Evolutionary conservation across 2,329 filamentous ascomycete genomes (phyloP), one percentile per base, ranked within the genome.

Genomic region (Trichoderma asperellum): DNA sequence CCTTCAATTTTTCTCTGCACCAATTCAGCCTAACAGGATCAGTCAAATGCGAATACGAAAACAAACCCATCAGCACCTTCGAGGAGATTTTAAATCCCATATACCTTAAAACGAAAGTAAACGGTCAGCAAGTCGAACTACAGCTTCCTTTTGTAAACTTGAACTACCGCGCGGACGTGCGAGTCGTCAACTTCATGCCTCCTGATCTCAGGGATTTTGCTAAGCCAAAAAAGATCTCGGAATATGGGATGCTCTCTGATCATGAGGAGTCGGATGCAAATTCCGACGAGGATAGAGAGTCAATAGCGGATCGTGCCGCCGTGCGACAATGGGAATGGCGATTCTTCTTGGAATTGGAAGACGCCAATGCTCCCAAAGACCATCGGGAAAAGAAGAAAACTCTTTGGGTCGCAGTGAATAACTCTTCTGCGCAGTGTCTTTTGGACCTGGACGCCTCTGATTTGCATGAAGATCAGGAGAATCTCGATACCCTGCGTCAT

Each of bases 141-240:
- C 72, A 73, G n/a, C 74, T 94, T 0, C 92, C 94, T 0, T 97
- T 97, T 75, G 84, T 89, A 68, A 93, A 94, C 75, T 81, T 86
- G 68, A 91, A 88, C 53, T 94, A 94, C 76, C 87, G 88, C 58
- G 83, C 88, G 27, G 84, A 86, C 40, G 89, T 92, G 43, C 90
- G 92, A n/a, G 90, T 97, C 1, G 86, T 97, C 43, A 92, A 97
- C 79, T 97, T 92, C 77, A 88, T 86, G 69, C 95, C 95, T 0
- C 80, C 84, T 2, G 83, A 84, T 1, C 81, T 97, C 1, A 86
- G 89, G 72, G 88, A 95, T 69, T 97, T 97, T 77, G 83, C 91
- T 3, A 79, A 78, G 35, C 82, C 83, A 67, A 82, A 80, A 52
- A 73, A 72, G 27, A 64, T 61, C 2, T 80, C 78, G 24, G 84